A percentile compares a stretch with the other conserved stretches of the same genome.
Evolutionary conservation across 352 stramenopile species (phyloP).

Genomic region (Phytophthora chlamydospora): DNA sequence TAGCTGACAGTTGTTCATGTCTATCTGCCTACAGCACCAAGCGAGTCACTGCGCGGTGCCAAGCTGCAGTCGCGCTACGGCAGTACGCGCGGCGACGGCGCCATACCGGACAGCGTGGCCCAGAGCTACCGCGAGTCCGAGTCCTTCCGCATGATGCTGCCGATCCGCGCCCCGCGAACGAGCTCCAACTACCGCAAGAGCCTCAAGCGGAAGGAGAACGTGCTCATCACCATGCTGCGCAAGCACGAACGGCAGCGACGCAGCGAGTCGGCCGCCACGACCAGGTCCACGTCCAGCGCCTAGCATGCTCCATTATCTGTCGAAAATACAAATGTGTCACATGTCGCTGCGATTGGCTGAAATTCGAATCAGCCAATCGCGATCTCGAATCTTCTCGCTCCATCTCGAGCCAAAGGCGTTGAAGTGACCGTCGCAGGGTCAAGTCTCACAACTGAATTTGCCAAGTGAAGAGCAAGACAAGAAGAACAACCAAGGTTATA

Average conservation of each 20-base stretch:
- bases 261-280: conserved; percentile 1
- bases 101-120: conserved; percentile 31
- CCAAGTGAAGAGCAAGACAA: conserved; percentile 15
- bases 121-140: conserved; percentile 52
- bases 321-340: conserved; percentile 3
- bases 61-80: conserved; percentile 46
- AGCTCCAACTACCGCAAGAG: conserved; percentile 44
- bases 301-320: background rate
- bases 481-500: conserved; percentile 11
- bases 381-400: conserved; percentile 41
- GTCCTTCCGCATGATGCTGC: conserved; percentile 67
- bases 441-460: conserved; percentile 29
- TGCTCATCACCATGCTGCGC: conserved; percentile 64
- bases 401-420: conserved; percentile 31
- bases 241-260: conserved; percentile 37
- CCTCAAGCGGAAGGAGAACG: conserved; percentile 50
- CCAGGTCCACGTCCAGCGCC: conserved; percentile 2
- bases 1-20: conserved; percentile 7
- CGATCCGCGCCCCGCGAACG: conserved; percentile 53
- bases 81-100: conserved; percentile 40
- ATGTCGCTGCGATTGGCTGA: conserved; percentile 10
- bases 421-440: too few relatives aligned
- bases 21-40: conserved; percentile 7
- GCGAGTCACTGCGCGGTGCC: conserved; percentile 20
- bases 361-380: conserved; percentile 8